A percentile compares a stretch with the other conserved stretches of the same genome.
Evolutionary conservation across 495 filamentous ascomycete species (phyloP).

Genomic region (Xylaria scruposa): DNA sequence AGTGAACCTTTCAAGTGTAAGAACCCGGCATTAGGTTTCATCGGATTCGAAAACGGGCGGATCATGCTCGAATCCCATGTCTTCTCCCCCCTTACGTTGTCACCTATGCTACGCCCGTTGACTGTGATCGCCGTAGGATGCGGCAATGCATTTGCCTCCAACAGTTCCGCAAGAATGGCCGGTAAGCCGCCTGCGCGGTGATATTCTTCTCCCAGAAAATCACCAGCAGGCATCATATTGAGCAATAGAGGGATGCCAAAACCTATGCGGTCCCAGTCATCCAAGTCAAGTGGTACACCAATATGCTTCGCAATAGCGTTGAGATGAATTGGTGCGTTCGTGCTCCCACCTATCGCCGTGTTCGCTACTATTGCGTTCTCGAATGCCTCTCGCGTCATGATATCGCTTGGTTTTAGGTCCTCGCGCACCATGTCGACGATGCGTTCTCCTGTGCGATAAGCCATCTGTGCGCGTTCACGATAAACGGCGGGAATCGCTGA

Average conservation of each 20-base stretch:
- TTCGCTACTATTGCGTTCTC: conserved; percentile 63
- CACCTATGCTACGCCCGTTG: conserved; percentile 26
- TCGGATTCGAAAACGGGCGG: conserved; percentile 51
- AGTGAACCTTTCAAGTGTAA: conserved; percentile 58
- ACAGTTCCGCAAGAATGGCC: conserved; percentile 59
- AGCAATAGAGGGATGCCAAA: conserved; percentile 57
- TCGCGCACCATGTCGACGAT: conserved; percentile 62
- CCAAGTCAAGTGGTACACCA: conserved; percentile 56
- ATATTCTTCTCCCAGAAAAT: conserved; percentile 60
- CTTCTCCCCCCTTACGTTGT: conserved; percentile 23
- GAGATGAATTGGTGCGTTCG: conserved; percentile 63
- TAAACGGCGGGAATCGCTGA: conserved; percentile 62
- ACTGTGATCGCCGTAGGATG: conserved; percentile 23
- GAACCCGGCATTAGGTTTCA: conserved; percentile 58
- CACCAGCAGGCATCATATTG: conserved; percentile 62
- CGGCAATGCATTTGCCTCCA: conserved; percentile 44
- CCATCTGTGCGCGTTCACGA: conserved; percentile 58
- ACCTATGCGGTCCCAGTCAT: conserved; percentile 61
- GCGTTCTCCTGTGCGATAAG: conserved; percentile 59
- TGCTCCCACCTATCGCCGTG: conserved; percentile 62
- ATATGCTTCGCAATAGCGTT: conserved; percentile 63
- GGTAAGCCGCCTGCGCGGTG: conserved; percentile 61
- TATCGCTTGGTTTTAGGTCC: conserved; percentile 62
- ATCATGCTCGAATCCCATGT: conserved; percentile 47
- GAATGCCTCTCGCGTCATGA: conserved; percentile 62